Conservation (phyloP, 2,329 filamentous ascomycete species). For the Fusarium sterilihyphosum region DNA sequence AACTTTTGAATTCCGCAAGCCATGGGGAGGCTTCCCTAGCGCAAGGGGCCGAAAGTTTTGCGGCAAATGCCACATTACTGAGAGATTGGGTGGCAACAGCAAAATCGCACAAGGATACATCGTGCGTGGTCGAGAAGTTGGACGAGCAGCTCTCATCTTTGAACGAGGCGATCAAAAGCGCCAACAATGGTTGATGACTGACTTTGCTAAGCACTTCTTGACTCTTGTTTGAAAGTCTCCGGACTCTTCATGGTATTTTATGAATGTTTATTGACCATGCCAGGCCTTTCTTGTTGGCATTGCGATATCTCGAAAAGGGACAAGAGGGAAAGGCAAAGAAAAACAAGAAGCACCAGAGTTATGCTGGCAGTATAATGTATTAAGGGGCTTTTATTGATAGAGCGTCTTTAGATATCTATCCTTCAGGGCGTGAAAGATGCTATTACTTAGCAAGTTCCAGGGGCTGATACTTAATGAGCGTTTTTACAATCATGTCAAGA, state of each 20-base stretch:
- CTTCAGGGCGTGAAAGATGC: not conserved
- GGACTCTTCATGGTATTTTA: not conserved
- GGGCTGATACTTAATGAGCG: not conserved
- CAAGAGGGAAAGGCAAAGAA: too few species aligned
- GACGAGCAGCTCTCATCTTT: not conserved
- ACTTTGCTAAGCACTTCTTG: not conserved
- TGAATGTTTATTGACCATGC: not conserved
- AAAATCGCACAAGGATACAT: not conserved
- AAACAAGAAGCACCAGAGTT: too few species aligned
- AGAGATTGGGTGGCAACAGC: not conserved
- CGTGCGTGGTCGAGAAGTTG: not conserved
- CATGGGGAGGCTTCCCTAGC: not conserved
- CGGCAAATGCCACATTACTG: not conserved
- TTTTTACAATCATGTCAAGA: not conserved
- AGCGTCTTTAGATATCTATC: not conserved
- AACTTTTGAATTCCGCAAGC: not conserved
- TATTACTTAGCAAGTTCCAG: not conserved
- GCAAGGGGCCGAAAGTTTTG: not conserved
- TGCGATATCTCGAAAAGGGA: not conserved
- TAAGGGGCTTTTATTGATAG: not conserved
- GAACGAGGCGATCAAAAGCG: not conserved
- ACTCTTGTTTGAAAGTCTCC: not conserved
- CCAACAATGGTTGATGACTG: not conserved
- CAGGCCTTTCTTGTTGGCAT: not conserved
- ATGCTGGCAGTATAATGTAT: not conserved